A percentile compares a stretch with the other conserved stretches of the same genome.
phyloP scores from a whole-genome alignment of 78 protist genomes.

The Dictyostelium intermedium region DNA sequence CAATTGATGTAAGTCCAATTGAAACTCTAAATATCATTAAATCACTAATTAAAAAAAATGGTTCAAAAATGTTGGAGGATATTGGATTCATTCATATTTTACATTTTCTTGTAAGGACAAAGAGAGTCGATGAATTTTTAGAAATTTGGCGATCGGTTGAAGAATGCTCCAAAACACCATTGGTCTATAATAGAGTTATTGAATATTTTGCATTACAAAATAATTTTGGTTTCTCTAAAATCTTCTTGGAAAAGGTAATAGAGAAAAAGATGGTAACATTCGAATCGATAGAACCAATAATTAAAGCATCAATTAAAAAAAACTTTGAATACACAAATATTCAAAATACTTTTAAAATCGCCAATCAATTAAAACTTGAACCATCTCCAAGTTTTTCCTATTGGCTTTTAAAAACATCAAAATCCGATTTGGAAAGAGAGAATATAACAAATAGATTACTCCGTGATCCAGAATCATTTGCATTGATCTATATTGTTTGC shows the following conservation, averaged over 20 bases:
- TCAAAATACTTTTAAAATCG: background rate
- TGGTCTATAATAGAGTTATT: background rate
- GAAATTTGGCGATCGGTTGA: background rate
- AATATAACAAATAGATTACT: background rate
- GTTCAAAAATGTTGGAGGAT: background rate
- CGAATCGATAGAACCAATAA: background rate
- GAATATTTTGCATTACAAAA: background rate
- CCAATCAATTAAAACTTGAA: background rate
- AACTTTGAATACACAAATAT: background rate
- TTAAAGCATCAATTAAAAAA: background rate
- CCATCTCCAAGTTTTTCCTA: background rate
- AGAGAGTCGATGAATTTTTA: background rate
- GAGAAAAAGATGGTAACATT: background rate
- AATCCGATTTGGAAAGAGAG: background rate
- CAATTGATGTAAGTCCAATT: background rate
- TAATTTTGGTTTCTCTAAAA: background rate
- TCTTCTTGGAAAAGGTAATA: background rate
- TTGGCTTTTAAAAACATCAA: background rate
- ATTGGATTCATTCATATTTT: background rate
- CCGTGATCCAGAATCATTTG: background rate
- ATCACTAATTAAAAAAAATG: background rate
- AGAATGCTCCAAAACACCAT: background rate
- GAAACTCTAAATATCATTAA: background rate
- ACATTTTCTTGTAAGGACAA: background rate
- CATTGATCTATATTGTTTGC: background rate